Evolutionary conservation across 2,329 filamentous ascomycete genomes (phyloP).

Genomic region (Didymella keratinophila): DNA sequence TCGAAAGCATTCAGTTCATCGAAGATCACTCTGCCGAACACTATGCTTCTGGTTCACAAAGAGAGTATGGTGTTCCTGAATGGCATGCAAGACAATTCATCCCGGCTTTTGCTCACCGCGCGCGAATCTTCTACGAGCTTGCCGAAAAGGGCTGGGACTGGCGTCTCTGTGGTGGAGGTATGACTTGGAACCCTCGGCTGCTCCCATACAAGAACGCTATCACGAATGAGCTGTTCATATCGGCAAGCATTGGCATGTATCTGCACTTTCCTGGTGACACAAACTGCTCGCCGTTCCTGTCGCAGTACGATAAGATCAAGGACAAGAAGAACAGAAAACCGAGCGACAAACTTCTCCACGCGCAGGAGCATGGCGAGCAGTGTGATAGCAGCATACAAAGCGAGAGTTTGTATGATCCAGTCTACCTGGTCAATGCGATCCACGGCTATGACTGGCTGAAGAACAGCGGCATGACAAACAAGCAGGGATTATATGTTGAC

Average conservation of each 20-base stretch:
- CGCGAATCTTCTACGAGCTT: conserved; percentile 85
- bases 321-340: conserved; percentile 8
- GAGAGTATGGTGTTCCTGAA: conserved; percentile 15
- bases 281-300: conserved; percentile 73
- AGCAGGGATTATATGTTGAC: conserved; percentile 78
- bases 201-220: conserved; percentile 93
- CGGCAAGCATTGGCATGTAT: conserved; percentile 88
- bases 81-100: conserved; percentile 84
- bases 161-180: conserved; percentile 81
- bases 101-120: conserved; percentile 80
- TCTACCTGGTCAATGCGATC: conserved; percentile 76
- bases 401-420: conserved; percentile 59
- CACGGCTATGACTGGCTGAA: conserved; percentile 83
- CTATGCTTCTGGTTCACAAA: conserved; percentile 52
- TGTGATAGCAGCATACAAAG: conserved; percentile 16
- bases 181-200: conserved; percentile 84
- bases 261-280: conserved; percentile 83
- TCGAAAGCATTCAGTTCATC: conserved; percentile 82
- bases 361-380: conserved; percentile 19
- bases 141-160: conserved; percentile 83
- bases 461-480: conserved; percentile 80
- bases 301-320: conserved; percentile 29
- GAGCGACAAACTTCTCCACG: conserved; percentile 7
- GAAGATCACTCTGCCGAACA: conserved; percentile 71
- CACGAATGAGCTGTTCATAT: conserved; percentile 89